A percentile compares a stretch with the other conserved stretches of the same genome.
Conservation (phyloP, 805 yeast genomes). For the Saccharomycopsis fodiens region DNA sequence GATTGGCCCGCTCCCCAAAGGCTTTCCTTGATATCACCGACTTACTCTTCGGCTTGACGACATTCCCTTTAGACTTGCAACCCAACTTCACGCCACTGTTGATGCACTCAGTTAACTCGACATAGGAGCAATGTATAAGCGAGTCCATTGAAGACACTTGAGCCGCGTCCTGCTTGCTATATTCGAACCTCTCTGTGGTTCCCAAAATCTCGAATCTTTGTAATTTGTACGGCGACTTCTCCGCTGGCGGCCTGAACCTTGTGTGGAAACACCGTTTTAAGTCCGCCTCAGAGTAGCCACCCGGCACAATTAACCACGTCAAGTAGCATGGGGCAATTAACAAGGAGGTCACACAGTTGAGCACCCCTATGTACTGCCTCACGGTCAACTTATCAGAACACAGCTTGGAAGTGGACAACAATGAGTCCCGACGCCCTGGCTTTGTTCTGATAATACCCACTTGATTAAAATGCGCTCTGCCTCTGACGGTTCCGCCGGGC, state of each 20-base stretch:
- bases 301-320: slow-evolving; percentile 43
- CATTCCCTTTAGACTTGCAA: slow-evolving; percentile 14
- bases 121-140: neutral
- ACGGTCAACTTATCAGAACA: slow-evolving; percentile 80
- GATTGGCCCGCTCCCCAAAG: neutral
- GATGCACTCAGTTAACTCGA: slow-evolving; percentile 8
- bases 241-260: slow-evolving; percentile 1
- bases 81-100: slow-evolving; percentile 20
- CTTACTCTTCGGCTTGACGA: slow-evolving; percentile 1
- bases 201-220: slow-evolving; percentile 6
- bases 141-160: slow-evolving; percentile 13
- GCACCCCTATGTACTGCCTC: slow-evolving; percentile 50
- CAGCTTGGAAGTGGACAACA: slow-evolving; percentile 65
- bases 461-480: slow-evolving; percentile 49
- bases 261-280: slow-evolving; percentile 10
- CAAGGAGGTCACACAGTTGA: slow-evolving; percentile 37
- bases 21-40: slow-evolving; percentile 1
- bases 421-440: slow-evolving; percentile 84
- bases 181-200: slow-evolving; percentile 4
- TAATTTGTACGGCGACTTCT: neutral
- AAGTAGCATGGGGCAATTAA: slow-evolving; percentile 33
- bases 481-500: slow-evolving; percentile 37
- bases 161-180: neutral
- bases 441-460: slow-evolving; percentile 78
- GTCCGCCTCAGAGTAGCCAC: slow-evolving; percentile 17